Evolutionary conservation across 257 asterid genomes (phyloP).

Genomic region (Perilla frutescens): DNA sequence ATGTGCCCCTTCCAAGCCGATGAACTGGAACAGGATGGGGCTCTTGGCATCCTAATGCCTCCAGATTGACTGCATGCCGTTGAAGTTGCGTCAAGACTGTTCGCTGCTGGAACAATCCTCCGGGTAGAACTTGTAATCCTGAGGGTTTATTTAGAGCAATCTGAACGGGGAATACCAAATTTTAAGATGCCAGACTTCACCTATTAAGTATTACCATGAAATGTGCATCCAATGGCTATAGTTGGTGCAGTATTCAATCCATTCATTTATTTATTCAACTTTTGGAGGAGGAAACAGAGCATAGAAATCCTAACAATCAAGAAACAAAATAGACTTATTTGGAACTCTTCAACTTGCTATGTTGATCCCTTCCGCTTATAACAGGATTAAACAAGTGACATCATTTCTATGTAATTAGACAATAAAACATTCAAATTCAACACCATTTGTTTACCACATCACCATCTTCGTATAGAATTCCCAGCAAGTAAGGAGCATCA

Average conservation of each 20-base stretch:
- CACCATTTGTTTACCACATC: constrained; percentile 60
- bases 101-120: constrained; percentile 97
- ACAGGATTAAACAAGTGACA: constrained; percentile 2
- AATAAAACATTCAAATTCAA: constrained; percentile 16
- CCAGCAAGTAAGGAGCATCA: constrained; percentile 77
- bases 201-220: constrained; percentile 11
- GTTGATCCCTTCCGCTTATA: not conserved
- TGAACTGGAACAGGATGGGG: constrained; percentile 90
- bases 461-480: constrained; percentile 71
- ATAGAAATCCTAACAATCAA: constrained; percentile 9
- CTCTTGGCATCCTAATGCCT: constrained; percentile 51
- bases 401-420: not conserved
- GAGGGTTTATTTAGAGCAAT: constrained; percentile 88
- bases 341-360: constrained; percentile 28
- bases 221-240: constrained; percentile 13
- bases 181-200: constrained; percentile 9
- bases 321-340: constrained; percentile 2
- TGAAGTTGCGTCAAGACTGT: constrained; percentile 90
- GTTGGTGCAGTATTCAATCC: not conserved
- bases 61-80: constrained; percentile 50
- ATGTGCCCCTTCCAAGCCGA: constrained; percentile 98
- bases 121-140: constrained; percentile 95
- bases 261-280: not conserved
- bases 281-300: not conserved
- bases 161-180: constrained; percentile 51